These are phyloP conservation scores for Tagetes patula DNA, from an alignment of 129 eudicot genomes.

Conservation along the genomic window DNA sequence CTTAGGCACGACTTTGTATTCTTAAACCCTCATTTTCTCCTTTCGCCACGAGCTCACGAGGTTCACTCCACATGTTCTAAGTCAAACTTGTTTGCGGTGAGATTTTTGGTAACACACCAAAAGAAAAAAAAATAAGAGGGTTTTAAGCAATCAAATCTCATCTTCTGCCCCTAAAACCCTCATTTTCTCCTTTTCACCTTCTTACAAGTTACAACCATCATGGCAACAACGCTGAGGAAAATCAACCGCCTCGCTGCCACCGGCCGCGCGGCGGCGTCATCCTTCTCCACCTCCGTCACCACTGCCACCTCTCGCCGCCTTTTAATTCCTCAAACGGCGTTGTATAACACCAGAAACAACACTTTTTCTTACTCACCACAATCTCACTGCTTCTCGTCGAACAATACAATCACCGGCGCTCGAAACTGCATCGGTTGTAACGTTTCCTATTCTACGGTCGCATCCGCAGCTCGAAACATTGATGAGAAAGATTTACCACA, in stretches of 20 bases:
- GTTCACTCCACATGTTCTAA: too few species aligned
- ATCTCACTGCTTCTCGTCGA: constrained; percentile 12
- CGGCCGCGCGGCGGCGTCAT: constrained; percentile 34
- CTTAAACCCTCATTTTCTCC: too few species aligned
- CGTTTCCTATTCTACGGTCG: constrained; percentile 26
- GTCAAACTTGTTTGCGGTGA: not conserved
- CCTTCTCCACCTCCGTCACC: constrained; percentile 43
- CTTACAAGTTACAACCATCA: not conserved
- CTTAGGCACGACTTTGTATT: too few species aligned
- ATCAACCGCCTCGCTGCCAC: constrained; percentile 40
- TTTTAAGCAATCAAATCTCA: not conserved
- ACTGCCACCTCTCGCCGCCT: constrained; percentile 32
- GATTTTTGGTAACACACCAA: not conserved
- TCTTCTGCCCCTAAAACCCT: not conserved
- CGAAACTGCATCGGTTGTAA: constrained; percentile 10
- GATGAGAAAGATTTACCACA: constrained; percentile 54
- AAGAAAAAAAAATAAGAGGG: not conserved
- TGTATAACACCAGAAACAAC: constrained; percentile 8
- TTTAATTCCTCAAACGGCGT: constrained; percentile 19
- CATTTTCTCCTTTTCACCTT: not conserved
- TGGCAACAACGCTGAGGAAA: constrained; percentile 45
- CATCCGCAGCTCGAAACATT: constrained; percentile 49
- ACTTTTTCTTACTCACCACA: constrained; percentile 16
- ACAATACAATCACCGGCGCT: constrained; percentile 10
- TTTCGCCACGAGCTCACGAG: too few species aligned